A percentile compares a stretch with the other conserved stretches of the same genome.
phyloP scores from a whole-genome alignment of 2,329 filamentous ascomycete genomes.

The Ustilaginoidea virens region DNA sequence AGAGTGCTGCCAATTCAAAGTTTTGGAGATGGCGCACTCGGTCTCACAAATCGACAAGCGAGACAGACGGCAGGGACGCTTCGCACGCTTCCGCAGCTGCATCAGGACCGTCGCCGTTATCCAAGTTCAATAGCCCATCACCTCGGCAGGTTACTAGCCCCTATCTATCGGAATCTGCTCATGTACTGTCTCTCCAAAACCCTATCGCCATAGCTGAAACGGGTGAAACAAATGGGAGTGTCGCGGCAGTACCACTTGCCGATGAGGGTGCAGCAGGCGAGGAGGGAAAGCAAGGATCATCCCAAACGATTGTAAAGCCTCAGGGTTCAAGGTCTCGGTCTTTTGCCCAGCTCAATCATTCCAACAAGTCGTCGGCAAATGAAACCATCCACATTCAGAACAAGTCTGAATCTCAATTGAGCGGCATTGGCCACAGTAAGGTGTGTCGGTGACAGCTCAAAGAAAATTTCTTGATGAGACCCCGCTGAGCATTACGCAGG shows the following conservation, averaged over 20 bases:
- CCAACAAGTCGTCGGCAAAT: background rate
- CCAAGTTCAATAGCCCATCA: constrained; percentile 5
- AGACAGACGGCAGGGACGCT: constrained; percentile 11
- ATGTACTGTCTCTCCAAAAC: constrained; percentile 30
- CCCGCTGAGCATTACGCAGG: background rate
- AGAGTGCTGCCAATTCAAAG: constrained; percentile 18
- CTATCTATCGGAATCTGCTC: constrained; percentile 30
- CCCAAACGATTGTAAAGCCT: background rate
- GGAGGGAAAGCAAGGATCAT: background rate
- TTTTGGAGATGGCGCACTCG: constrained; percentile 26
- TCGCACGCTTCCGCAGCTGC: constrained; percentile 12
- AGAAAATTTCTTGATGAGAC: too few species aligned
- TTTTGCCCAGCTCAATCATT: background rate
- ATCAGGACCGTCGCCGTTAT: constrained; percentile 6
- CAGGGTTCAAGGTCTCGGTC: constrained; percentile 1
- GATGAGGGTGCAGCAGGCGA: background rate
- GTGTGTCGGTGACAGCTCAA: too few species aligned
- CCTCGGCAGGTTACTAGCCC: constrained; percentile 19
- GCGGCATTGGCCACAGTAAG: too few species aligned
- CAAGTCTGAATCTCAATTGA: too few species aligned
- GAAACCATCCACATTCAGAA: background rate
- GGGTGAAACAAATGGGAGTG: constrained; percentile 4
- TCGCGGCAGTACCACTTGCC: constrained; percentile 4
- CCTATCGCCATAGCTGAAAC: constrained; percentile 8
- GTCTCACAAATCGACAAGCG: constrained; percentile 21